Percentiles rank a stretch among this genome's conserved stretches.
phyloP scores from a whole-genome alignment of 352 stramenopile species.

The Pythium myriotylum region DNA sequence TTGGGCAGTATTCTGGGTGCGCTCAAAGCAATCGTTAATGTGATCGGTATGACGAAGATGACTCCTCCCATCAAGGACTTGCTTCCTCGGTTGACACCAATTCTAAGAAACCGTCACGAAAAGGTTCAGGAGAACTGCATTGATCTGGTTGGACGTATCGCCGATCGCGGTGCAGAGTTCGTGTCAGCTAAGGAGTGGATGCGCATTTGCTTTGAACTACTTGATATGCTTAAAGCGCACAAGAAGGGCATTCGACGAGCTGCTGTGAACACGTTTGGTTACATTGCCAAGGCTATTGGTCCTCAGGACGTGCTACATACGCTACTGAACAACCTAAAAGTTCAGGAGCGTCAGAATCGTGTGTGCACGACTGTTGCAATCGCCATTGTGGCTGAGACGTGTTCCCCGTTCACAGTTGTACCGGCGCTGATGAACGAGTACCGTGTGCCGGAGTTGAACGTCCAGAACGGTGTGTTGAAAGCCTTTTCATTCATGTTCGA shows the following conservation, averaged over 20 bases:
- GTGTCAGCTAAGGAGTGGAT: slow-evolving; percentile 99
- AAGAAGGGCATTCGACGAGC: slow-evolving; percentile 99
- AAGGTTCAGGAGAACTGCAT: slow-evolving; percentile 99
- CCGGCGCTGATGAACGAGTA: slow-evolving; percentile 99
- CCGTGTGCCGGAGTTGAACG: slow-evolving; percentile 98
- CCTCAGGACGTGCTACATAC: slow-evolving; percentile 99
- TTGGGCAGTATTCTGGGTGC: slow-evolving; percentile 98
- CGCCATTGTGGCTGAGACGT: slow-evolving; percentile 99
- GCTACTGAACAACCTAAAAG: slow-evolving; percentile 99
- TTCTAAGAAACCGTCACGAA: slow-evolving; percentile 99
- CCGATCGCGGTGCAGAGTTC: slow-evolving; percentile 96
- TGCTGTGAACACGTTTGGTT: slow-evolving; percentile 99
- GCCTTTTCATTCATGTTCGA: slow-evolving; percentile 99
- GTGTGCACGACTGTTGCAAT: slow-evolving; percentile 99
- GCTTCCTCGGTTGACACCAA: slow-evolving; percentile 97
- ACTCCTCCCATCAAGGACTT: slow-evolving; percentile 98
- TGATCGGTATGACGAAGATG: slow-evolving; percentile 99
- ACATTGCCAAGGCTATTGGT: slow-evolving; percentile 99
- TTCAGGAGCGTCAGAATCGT: slow-evolving; percentile 98
- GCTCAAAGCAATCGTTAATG: slow-evolving; percentile 98
- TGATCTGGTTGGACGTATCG: slow-evolving; percentile 98
- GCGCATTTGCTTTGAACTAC: slow-evolving; percentile 99
- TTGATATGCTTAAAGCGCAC: slow-evolving; percentile 99
- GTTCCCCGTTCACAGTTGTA: slow-evolving; percentile 98
- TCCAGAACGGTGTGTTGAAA: slow-evolving; percentile 99